Evolutionary conservation across 2,329 filamentous ascomycete genomes (phyloP).

Genomic region (Metarhizium brunneum): DNA sequence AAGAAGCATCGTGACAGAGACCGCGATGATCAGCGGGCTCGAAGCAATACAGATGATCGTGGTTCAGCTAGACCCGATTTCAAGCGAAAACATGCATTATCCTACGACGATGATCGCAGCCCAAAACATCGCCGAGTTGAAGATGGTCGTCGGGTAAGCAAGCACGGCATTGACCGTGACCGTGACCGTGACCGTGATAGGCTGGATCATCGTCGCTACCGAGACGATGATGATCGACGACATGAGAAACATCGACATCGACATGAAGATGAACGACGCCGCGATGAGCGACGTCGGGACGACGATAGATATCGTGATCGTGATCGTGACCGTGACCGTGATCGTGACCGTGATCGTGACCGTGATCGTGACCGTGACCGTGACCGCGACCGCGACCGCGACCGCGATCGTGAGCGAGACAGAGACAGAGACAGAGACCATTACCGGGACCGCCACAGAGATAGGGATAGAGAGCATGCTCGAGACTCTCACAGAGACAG

Average conservation of each 20-base stretch:
- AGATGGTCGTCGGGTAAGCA: slow-evolving; percentile 28
- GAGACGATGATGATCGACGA: slow-evolving; percentile 15
- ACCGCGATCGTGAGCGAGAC: slow-evolving; percentile 16
- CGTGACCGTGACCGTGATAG: slow-evolving; percentile 3
- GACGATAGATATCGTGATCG: slow-evolving; percentile 14
- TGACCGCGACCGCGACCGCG: slow-evolving; percentile 10
- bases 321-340: slow-evolving; percentile 10
- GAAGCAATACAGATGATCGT: slow-evolving; percentile 41
- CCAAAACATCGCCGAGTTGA: slow-evolving; percentile 34
- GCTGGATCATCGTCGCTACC: slow-evolving; percentile 10
- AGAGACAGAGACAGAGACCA: slow-evolving; percentile 15
- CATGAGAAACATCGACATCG: slow-evolving; percentile 26
- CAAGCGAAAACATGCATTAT: slow-evolving; percentile 52
- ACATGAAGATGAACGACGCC: slow-evolving; percentile 21
- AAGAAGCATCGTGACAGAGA: slow-evolving; percentile 40
- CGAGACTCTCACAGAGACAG: slow-evolving; percentile 13
- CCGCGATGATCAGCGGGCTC: slow-evolving; percentile 41
- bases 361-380: slow-evolving; percentile 11
- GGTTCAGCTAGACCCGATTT: slow-evolving; percentile 42
- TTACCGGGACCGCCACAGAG: slow-evolving; percentile 11
- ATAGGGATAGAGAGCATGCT: slow-evolving; percentile 18
- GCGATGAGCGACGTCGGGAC: slow-evolving; percentile 14
- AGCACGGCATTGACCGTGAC: slow-evolving; percentile 21
- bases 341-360: slow-evolving; percentile 8
- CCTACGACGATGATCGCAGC: slow-evolving; percentile 29